Evolutionary conservation across 192 early-diverging fungal species (phyloP).

Genomic region (Backusella circina): DNA sequence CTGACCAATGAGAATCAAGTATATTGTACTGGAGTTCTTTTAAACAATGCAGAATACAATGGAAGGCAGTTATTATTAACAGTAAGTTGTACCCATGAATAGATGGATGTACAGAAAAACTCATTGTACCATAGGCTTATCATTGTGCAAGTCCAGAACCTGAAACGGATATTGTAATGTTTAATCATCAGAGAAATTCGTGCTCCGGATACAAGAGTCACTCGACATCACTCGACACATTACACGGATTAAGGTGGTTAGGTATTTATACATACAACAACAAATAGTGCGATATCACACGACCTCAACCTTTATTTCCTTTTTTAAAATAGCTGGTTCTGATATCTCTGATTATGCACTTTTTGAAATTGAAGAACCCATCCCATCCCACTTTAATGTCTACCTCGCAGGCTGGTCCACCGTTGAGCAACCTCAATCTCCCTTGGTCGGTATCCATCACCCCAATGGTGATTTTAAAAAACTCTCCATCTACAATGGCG

Average conservation of each 20-base stretch:
- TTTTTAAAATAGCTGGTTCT: conserved; percentile 9
- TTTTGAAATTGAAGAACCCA: conserved; percentile 39
- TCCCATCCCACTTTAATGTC: conserved; percentile 40
- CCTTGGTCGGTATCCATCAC: conserved; percentile 43
- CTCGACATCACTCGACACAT: conserved; percentile 35
- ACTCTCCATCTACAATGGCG: conserved; percentile 40
- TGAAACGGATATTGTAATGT: conserved; percentile 42
- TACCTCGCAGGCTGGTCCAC: conserved; percentile 44
- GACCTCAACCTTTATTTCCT: not conserved
- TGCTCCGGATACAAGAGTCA: conserved; percentile 24
- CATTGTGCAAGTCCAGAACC: conserved; percentile 40
- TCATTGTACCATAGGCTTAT: conserved; percentile 32
- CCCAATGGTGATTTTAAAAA: conserved; percentile 46
- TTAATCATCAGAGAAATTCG: conserved; percentile 38
- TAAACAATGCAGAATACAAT: conserved; percentile 41
- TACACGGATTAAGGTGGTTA: conserved; percentile 35
- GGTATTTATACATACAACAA: conserved; percentile 2
- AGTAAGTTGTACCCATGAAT: conserved; percentile 26
- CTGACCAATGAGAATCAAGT: conserved; percentile 44
- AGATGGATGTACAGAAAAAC: too few relatives aligned
- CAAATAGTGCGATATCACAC: not conserved
- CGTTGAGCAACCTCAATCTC: not conserved
- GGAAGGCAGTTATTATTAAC: conserved; percentile 45
- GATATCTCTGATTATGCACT: conserved; percentile 34
- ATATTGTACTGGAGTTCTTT: conserved; percentile 42